Conservation (phyloP, 2,329 filamentous ascomycete species). For the Nemania sp. region DNA sequence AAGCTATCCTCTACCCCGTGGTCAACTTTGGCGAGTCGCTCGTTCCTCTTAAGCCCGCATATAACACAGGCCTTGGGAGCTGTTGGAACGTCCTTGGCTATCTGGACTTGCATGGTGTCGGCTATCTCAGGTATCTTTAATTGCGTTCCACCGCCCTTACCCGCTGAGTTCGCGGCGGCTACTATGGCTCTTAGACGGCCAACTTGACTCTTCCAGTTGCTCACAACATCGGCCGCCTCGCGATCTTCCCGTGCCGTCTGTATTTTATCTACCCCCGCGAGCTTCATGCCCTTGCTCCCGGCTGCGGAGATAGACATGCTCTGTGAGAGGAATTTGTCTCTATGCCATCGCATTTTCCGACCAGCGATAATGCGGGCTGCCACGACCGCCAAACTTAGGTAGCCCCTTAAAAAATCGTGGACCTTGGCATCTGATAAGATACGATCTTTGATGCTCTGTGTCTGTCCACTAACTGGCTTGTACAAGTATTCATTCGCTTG, state of each 20-base stretch:
- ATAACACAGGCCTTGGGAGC: conserved; percentile 78
- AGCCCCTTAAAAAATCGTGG: conserved; percentile 65
- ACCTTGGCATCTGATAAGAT: conserved; percentile 67
- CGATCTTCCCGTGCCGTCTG: conserved; percentile 84
- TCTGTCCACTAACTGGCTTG: conserved; percentile 64
- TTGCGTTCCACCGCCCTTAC: conserved; percentile 37
- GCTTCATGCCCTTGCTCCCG: conserved; percentile 85
- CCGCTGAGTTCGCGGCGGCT: conserved; percentile 63
- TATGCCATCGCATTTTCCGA: conserved; percentile 85
- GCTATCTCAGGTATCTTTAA: conserved; percentile 71
- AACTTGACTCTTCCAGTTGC: conserved; percentile 74
- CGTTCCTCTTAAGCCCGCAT: conserved; percentile 86
- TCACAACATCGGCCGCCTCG: conserved; percentile 77
- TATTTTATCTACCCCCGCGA: conserved; percentile 80
- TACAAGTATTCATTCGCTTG: conserved; percentile 68
- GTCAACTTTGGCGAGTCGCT: conserved; percentile 78
- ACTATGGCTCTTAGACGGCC: conserved; percentile 75
- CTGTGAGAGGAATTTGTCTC: conserved; percentile 82
- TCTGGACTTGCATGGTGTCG: conserved; percentile 70
- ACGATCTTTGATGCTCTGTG: conserved; percentile 61
- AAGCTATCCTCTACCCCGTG: conserved; percentile 84
- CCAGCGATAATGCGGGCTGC: conserved; percentile 83
- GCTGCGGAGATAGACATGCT: conserved; percentile 85
- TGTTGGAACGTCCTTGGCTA: conserved; percentile 72
- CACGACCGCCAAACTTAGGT: conserved; percentile 66